Conservation (phyloP, 495 filamentous ascomycete species). For the Aspergillus steynii region DNA sequence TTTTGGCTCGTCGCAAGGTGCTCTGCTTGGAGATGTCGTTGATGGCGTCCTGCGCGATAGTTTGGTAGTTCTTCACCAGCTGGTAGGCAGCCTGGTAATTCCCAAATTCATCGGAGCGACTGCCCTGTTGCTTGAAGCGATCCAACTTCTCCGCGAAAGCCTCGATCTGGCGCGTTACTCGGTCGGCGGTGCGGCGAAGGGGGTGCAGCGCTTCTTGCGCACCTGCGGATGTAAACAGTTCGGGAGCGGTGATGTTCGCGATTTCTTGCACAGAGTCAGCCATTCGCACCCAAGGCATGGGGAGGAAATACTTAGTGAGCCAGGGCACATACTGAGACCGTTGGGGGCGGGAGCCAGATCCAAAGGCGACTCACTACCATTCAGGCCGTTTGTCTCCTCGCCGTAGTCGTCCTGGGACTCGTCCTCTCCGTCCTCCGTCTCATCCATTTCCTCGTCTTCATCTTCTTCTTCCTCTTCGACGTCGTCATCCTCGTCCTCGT, state of each 20-base stretch:
- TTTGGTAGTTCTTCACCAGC: slow-evolving; percentile 45
- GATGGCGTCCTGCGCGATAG: slow-evolving; percentile 41
- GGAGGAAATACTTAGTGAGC: not conserved
- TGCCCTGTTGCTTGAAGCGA: slow-evolving; percentile 49
- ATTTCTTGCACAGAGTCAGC: slow-evolving; percentile 21
- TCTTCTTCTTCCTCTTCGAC: slow-evolving; percentile 23
- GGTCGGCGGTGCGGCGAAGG: slow-evolving; percentile 58
- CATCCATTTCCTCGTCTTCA: slow-evolving; percentile 25
- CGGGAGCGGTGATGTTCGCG: slow-evolving; percentile 27
- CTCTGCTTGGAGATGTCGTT: slow-evolving; percentile 40
- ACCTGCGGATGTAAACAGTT: slow-evolving; percentile 51
- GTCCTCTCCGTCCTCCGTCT: slow-evolving; percentile 23
- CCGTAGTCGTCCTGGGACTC: slow-evolving; percentile 21
- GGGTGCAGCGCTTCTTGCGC: slow-evolving; percentile 54
- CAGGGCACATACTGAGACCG: slow-evolving; percentile 21
- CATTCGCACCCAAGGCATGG: slow-evolving; percentile 1
- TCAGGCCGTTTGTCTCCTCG: slow-evolving; percentile 18
- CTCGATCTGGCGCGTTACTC: slow-evolving; percentile 63
- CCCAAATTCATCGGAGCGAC: slow-evolving; percentile 35
- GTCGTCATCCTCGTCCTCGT: slow-evolving; percentile 29
- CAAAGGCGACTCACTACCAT: slow-evolving; percentile 26
- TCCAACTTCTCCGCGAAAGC: slow-evolving; percentile 67
- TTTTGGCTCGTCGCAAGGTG: slow-evolving; percentile 38
- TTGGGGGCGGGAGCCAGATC: slow-evolving; percentile 15
- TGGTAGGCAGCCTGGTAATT: slow-evolving; percentile 45